phyloP scores from a whole-genome alignment of 495 filamentous ascomycete species.

The Penicillium canariense region DNA sequence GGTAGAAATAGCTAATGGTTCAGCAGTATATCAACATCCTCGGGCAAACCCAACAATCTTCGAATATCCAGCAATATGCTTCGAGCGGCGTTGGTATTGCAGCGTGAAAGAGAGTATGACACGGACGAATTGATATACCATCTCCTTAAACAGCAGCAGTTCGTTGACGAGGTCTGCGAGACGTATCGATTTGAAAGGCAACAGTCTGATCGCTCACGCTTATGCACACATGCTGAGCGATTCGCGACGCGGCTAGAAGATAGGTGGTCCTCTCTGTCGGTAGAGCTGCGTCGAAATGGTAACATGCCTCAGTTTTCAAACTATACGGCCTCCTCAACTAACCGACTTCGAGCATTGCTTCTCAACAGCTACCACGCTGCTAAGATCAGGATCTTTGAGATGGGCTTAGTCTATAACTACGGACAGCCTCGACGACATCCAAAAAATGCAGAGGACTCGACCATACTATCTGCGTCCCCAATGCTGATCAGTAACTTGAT shows the following conservation, averaged over 20 bases:
- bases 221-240: slow-evolving; percentile 17
- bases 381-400: slow-evolving; percentile 17
- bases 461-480: not conserved
- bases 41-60: not conserved
- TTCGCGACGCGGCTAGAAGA: slow-evolving; percentile 17
- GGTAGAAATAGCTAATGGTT: not conserved
- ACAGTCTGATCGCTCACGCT: not conserved
- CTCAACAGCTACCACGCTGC: slow-evolving; percentile 12
- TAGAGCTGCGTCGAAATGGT: slow-evolving; percentile 10
- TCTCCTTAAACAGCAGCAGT: not conserved
- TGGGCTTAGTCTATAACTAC: slow-evolving; percentile 21
- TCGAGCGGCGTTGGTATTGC: not conserved
- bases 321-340: not conserved
- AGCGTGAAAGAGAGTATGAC: not conserved
- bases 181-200: not conserved
- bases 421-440: slow-evolving; percentile 14
- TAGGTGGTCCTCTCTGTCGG: slow-evolving; percentile 15
- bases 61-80: not conserved
- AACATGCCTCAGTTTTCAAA: not conserved
- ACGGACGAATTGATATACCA: not conserved
- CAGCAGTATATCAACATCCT: not conserved
- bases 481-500: not conserved
- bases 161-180: not conserved
- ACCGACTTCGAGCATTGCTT: slow-evolving; percentile 1
- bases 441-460: not conserved